Percentiles rank a stretch among this genome's conserved stretches.
Evolutionary conservation across 2,329 filamentous ascomycete species (phyloP).

Genomic region (Zymoseptoria ardabiliae): DNA sequence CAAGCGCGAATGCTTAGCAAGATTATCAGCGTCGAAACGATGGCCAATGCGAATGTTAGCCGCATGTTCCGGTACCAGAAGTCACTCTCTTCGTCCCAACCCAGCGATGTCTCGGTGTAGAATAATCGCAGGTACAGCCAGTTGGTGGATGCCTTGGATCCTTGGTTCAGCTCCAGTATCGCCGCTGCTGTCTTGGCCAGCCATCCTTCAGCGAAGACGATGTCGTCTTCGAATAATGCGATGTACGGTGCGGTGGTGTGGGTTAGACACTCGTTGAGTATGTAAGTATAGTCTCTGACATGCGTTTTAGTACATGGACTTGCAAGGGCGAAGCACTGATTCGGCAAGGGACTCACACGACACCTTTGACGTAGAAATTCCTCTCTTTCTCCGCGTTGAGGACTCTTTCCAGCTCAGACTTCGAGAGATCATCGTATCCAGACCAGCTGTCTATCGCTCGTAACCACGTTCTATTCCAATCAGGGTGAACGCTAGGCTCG

Average conservation of each 20-base stretch:
- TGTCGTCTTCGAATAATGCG: constrained; percentile 42
- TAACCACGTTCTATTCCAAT: constrained; percentile 38
- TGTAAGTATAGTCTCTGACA: neutral
- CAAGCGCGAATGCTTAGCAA: neutral
- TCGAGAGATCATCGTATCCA: constrained; percentile 29
- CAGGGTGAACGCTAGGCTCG: constrained; percentile 35
- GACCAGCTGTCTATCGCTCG: constrained; percentile 4
- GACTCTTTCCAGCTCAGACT: constrained; percentile 31
- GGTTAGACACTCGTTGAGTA: neutral
- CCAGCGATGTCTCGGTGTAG: constrained; percentile 38
- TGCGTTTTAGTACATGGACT: neutral
- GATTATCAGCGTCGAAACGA: neutral
- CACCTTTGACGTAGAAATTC: neutral
- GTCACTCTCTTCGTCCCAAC: constrained; percentile 34
- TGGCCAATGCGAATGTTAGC: constrained; percentile 27
- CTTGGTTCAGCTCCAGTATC: constrained; percentile 17
- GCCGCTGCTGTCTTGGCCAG: constrained; percentile 36
- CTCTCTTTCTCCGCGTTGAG: constrained; percentile 28
- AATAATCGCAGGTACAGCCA: constrained; percentile 40
- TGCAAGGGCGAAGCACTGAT: neutral
- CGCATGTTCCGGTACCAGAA: constrained; percentile 22
- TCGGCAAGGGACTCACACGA: neutral
- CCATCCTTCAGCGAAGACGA: constrained; percentile 43
- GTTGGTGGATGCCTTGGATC: neutral
- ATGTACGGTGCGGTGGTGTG: constrained; percentile 33